Evolutionary conservation across 176 grass and related monocot genomes (phyloP).

Genomic region (Triticum urartu): DNA sequence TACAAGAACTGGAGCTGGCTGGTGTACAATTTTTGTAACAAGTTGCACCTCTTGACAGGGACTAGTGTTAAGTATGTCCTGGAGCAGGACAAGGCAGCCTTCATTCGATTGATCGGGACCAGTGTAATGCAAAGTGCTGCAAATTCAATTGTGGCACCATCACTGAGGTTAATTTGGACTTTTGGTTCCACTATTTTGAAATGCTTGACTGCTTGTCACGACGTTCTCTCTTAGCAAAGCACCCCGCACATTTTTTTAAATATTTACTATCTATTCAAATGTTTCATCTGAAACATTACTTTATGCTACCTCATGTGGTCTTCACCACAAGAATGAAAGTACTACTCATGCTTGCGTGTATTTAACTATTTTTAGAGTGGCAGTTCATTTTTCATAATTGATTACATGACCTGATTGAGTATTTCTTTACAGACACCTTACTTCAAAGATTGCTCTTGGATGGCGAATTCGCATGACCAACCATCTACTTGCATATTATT

Average conservation of each 20-base stretch:
- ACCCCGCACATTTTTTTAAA: not conserved
- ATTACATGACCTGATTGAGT: slow-evolving; percentile 33
- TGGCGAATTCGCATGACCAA: slow-evolving; percentile 95
- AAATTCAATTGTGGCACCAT: slow-evolving; percentile 90
- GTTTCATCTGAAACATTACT: not conserved
- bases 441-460: slow-evolving; percentile 86
- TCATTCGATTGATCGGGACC: slow-evolving; percentile 77
- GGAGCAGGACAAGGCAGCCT: slow-evolving; percentile 93
- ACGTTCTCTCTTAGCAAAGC: not conserved
- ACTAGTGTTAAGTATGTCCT: slow-evolving; percentile 97
- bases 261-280: not conserved
- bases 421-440: slow-evolving; percentile 67
- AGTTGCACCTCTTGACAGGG: slow-evolving; percentile 49
- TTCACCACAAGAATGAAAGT: slow-evolving; percentile 5
- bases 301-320: not conserved
- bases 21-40: not conserved
- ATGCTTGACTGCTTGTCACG: not conserved
- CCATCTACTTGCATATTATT: slow-evolving; percentile 85
- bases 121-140: slow-evolving; percentile 98
- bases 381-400: not conserved
- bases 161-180: slow-evolving; percentile 56
- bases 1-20: slow-evolving; percentile 7
- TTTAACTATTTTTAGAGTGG: not conserved
- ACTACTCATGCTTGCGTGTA: not conserved
- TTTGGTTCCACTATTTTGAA: slow-evolving; percentile 10